Evolutionary conservation across 352 stramenopile species (phyloP).

Genomic region (Globisporangium perplexum): DNA sequence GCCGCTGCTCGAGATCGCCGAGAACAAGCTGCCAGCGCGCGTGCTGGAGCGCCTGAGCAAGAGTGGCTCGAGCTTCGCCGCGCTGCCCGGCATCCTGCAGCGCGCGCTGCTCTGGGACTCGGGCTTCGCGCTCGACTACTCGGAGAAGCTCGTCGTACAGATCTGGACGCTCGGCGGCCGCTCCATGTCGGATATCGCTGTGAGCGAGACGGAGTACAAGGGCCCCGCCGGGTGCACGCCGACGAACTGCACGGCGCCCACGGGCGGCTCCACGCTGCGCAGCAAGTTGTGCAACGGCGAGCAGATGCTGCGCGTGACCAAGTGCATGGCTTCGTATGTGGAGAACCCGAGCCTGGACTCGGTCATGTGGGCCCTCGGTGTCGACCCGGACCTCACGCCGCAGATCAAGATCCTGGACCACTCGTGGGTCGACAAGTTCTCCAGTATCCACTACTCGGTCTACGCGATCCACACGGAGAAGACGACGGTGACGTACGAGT

Average conservation of each 20-base stretch:
- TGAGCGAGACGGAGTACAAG: slow-evolving; percentile 20
- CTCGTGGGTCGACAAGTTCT: slow-evolving; percentile 1
- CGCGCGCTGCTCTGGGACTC: slow-evolving; percentile 54
- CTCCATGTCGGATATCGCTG: slow-evolving; percentile 26
- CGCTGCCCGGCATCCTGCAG: slow-evolving; percentile 30
- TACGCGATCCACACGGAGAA: slow-evolving; percentile 9
- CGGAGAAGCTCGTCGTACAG: slow-evolving; percentile 16
- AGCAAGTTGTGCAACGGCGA: slow-evolving; percentile 17
- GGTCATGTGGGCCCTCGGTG: slow-evolving; percentile 23
- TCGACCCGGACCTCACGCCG: background rate
- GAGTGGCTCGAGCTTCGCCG: slow-evolving; percentile 14
- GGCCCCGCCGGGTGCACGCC: slow-evolving; percentile 7
- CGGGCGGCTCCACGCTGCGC: slow-evolving; percentile 9
- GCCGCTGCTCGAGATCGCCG: background rate
- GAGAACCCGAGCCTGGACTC: slow-evolving; percentile 5
- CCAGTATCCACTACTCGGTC: background rate
- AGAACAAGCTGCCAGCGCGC: background rate
- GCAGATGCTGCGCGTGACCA: slow-evolving; percentile 16
- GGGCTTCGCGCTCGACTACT: slow-evolving; percentile 22
- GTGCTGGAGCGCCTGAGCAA: slow-evolving; percentile 12
- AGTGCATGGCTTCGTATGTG: slow-evolving; percentile 20
- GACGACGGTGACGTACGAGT: background rate
- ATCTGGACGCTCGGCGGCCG: slow-evolving; percentile 20
- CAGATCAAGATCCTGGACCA: slow-evolving; percentile 3
- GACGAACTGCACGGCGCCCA: slow-evolving; percentile 15